Base-by-base conservation (phyloP, 768 basidiomycete species). In the Serendipita indica region DNA sequence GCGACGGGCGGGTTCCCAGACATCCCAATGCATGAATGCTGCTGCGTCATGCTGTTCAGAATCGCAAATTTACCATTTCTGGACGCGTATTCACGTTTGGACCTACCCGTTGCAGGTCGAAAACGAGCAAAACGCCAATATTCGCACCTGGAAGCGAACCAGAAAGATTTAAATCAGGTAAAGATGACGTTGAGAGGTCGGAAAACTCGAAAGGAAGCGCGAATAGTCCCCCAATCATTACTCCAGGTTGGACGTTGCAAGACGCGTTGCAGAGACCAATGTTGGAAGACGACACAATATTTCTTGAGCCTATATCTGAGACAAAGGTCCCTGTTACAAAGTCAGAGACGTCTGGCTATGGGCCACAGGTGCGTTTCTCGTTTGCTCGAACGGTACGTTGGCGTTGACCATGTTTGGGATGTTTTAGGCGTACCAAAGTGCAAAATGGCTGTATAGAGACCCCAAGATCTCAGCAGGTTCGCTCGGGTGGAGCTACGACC, bases 21-120 rank as follows among this genome's bases (percentile, higher is more conserved):
- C n/a, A 22, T 46, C 27, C 27, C 45, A 46, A 46, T 46, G 45
- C 45, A n/a, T 46, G 45, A 46, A 46, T 46, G 45, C 45, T 46
- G 45, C 45, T 46, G 22, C 27, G 45, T 37, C 35, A 37, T 37
- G 35, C 35, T 37, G n/a, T 37, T 37, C 35, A 37, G n/a, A 10
- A 37, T 10, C 35, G n/a, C n/a, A 37, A n/a, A 37, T 10, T 37
- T n/a, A 37, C 35, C n/a, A 10, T 37, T 37, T 37, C n/a, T 10
- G 10, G 35, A 10, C 10, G 35, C 10, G 10, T 37, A 10, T 37
- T n/a, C 35, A 37, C 35, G 35, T 10, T n/a, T 37, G n/a, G 35
- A 37, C n/a, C n/a, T n/a, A n/a, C n/a, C n/a, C n/a, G n/a, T n/a
- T n/a, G n/a, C n/a, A 39, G 37, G 37, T 39, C 37, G 37, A 39